Evolutionary conservation across 2,329 filamentous ascomycete species (phyloP).

Genomic region (Colletotrichum cuscutae): DNA sequence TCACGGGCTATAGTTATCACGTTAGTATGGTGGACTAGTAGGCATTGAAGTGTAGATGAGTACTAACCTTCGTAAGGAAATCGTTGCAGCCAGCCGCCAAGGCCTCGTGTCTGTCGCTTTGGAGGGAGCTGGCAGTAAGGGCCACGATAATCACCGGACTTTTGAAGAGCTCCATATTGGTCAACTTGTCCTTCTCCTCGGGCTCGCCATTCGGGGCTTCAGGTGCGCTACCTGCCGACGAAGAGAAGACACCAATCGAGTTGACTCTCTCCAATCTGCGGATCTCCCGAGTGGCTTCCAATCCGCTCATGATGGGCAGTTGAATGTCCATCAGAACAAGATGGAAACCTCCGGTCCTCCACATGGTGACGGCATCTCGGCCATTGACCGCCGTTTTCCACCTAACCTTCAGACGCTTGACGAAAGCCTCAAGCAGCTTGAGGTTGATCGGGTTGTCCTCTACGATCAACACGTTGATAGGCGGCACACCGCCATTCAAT

Average conservation of each 20-base stretch:
- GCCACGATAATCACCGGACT: constrained; percentile 98
- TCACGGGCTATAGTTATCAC: constrained; percentile 76
- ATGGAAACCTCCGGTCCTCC: constrained; percentile 92
- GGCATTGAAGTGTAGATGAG: not conserved
- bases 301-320: constrained; percentile 93
- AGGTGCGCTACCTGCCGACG: constrained; percentile 60
- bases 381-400: constrained; percentile 99
- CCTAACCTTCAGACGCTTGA: constrained; percentile 93
- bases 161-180: constrained; percentile 81
- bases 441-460: constrained; percentile 99
- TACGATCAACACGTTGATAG: constrained; percentile 97
- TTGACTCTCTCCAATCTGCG: constrained; percentile 89
- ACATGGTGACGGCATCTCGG: constrained; percentile 90
- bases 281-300: constrained; percentile 96
- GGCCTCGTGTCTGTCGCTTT: constrained; percentile 95
- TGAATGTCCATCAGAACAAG: constrained; percentile 99
- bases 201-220: constrained; percentile 57
- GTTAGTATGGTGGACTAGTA: not conserved
- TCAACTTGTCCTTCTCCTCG: constrained; percentile 74
- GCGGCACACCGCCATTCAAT: constrained; percentile 86
- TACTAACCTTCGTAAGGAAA: constrained; percentile 90
- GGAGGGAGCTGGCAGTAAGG: constrained; percentile 90
- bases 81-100: constrained; percentile 97
- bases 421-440: constrained; percentile 91
- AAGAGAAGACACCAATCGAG: constrained; percentile 89